Evolutionary conservation across 805 yeast genomes (phyloP).

Genomic region (Candida insectalens): DNA sequence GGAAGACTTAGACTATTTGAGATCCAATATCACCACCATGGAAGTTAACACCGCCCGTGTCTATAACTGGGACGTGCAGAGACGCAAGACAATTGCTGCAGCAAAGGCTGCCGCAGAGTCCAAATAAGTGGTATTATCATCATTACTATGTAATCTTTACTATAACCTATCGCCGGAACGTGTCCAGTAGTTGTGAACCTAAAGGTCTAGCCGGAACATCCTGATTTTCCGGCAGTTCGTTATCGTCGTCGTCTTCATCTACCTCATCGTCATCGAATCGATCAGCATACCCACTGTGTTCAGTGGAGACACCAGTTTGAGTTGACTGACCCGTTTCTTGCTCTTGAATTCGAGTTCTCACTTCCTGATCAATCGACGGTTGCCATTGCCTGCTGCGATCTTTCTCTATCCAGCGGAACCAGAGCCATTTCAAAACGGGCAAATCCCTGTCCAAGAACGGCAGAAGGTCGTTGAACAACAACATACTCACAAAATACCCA

Average conservation of each 20-base stretch:
- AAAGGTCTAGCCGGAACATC: slow-evolving; percentile 56
- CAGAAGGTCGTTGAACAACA: slow-evolving; percentile 31
- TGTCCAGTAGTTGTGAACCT: slow-evolving; percentile 50
- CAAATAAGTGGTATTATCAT: too few species aligned
- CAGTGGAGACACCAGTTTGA: slow-evolving; percentile 3
- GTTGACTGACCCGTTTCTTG: too few species aligned
- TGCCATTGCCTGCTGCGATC: not conserved
- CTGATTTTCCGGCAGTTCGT: slow-evolving; percentile 20
- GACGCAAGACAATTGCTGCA: slow-evolving; percentile 32
- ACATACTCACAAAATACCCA: slow-evolving; percentile 35
- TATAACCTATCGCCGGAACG: slow-evolving; percentile 37
- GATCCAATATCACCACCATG: slow-evolving; percentile 92
- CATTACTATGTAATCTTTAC: slow-evolving; percentile 5
- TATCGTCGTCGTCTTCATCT: slow-evolving; percentile 22
- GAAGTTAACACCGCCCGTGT: slow-evolving; percentile 94
- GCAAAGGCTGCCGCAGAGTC: not conserved
- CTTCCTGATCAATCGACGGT: not conserved
- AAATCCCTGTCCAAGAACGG: slow-evolving; percentile 30
- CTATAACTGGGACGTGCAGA: slow-evolving; percentile 81
- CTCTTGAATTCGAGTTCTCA: not conserved
- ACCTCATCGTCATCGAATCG: slow-evolving; percentile 7
- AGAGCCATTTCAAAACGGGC: slow-evolving; percentile 10
- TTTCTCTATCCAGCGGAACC: slow-evolving; percentile 6
- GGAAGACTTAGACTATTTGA: slow-evolving; percentile 75
- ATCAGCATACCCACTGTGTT: too few species aligned